phyloP scores from a whole-genome alignment of 2,329 filamentous ascomycete species.

The Xylaria sp. region DNA sequence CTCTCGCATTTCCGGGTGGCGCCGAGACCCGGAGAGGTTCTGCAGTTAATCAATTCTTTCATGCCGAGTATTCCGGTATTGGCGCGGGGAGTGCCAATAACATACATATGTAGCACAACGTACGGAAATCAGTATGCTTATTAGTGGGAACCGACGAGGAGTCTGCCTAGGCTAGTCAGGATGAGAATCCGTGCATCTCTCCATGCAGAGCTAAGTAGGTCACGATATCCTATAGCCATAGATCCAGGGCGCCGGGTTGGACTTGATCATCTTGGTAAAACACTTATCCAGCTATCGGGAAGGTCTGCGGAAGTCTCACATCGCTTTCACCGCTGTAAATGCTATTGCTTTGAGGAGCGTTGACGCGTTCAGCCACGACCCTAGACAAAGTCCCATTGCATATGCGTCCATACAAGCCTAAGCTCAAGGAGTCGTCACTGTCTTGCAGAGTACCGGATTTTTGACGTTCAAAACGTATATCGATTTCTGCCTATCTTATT shows the following conservation, averaged over 20 bases:
- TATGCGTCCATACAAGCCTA: neutral
- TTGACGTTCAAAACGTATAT: conserved; percentile 17
- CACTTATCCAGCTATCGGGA: neutral
- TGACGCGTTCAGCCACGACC: neutral
- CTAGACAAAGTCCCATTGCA: neutral
- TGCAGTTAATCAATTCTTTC: conserved; percentile 10
- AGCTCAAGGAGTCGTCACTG: neutral
- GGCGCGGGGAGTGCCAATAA: conserved; percentile 3
- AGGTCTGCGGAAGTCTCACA: neutral
- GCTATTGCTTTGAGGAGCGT: neutral
- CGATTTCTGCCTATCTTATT: conserved; percentile 13
- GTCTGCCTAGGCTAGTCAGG: neutral
- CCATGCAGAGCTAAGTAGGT: neutral
- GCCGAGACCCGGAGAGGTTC: conserved; percentile 17
- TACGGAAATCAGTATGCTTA: neutral
- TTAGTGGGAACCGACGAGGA: conserved; percentile 9
- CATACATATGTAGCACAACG: neutral
- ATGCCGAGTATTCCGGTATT: conserved; percentile 2
- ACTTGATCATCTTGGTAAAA: neutral
- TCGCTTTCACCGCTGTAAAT: neutral
- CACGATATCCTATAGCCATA: neutral
- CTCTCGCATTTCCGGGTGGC: conserved; percentile 13
- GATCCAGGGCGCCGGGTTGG: neutral
- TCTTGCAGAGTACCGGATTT: neutral
- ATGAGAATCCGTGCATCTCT: conserved; percentile 7